Percentiles rank a stretch among this genome's conserved stretches.
Evolutionary conservation across 106 monocot species (phyloP).

Genomic region (Dioscorea alata): DNA sequence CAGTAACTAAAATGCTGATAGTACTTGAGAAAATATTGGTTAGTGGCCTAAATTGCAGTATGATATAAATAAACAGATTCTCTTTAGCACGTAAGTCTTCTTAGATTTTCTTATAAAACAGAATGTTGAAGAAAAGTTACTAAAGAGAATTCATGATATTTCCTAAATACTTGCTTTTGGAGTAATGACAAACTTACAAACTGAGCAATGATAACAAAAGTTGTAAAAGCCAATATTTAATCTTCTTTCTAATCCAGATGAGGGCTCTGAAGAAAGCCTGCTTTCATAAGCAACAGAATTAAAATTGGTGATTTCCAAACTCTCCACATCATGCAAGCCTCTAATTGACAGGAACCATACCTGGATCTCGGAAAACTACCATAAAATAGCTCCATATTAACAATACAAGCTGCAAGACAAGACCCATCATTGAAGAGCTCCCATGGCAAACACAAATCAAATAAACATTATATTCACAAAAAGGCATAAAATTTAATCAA

Average conservation of each 20-base stretch:
- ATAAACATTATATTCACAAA: no score
- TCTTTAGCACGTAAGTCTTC: no score
- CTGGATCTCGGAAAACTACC: constrained; percentile 82
- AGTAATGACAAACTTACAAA: constrained; percentile 49
- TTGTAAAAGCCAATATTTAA: constrained; percentile 44
- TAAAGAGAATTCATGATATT: not conserved
- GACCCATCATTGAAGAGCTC: constrained; percentile 14
- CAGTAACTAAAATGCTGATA: no score
- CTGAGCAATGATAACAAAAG: constrained; percentile 89
- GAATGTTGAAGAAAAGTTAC: not conserved
- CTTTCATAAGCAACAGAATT: constrained; percentile 25
- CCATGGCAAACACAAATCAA: not conserved
- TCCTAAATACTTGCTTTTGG: not conserved
- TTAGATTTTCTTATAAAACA: no score
- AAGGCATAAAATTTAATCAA: no score
- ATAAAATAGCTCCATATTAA: constrained; percentile 86
- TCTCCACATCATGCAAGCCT: constrained; percentile 41
- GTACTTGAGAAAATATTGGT: no score
- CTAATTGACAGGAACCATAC: constrained; percentile 74
- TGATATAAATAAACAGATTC: no score
- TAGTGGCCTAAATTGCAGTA: no score
- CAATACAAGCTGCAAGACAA: constrained; percentile 69
- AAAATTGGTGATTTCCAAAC: constrained; percentile 17
- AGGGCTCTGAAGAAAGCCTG: constrained; percentile 16
- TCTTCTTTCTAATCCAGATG: constrained; percentile 32